Base-by-base conservation (phyloP, 495 filamentous ascomycete species). In the Astrothelium macrocarpum region DNA sequence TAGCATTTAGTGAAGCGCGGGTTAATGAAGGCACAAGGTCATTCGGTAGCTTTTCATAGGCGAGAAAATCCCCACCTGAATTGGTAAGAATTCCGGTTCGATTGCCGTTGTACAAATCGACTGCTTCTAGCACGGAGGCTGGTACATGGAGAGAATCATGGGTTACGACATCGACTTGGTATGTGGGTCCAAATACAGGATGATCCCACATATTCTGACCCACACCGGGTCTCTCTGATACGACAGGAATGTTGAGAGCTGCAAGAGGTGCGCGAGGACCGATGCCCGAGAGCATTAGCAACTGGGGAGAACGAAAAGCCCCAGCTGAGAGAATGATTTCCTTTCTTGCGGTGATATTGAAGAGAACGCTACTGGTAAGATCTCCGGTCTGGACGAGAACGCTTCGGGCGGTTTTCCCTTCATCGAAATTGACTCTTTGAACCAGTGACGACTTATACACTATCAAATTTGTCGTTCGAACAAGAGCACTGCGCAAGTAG, bases 351-450 rank as follows among this genome's bases (percentile, higher is more conserved):
- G 67, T 77, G 71, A 75, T 80, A 12, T 72, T 61, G n/a, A 74
- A 23, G 0, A 69, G 69, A 7, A 60, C 23, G 1, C 63, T 59
- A 2, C 58, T 60, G n/a, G n/a, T n/a, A n/a, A n/a, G n/a, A n/a
- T n/a, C n/a, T n/a, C n/a, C n/a, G 59, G 76, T 67, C 4, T 74
- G 62, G 18, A 84, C 81, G 4, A 60, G 11, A 0, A 84, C 80
- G 5, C 80, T 81, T 0, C 70, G 78, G 26, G 83, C 82, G 2
- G 42, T 75, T 36, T 77, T 82, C 29, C 68, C 66, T 14, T 59
- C 71, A 62, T 80, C 62, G 65, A 82, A 80, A 1, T 82, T n/a
- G 53, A 84, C 78, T 49, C 65, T 68, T 62, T 73, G 76, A 0
- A 74, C 81, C 31, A 77, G 61, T 0, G 78, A 75, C 1, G 67